Base-by-base conservation (phyloP, 495 filamentous ascomycete genomes). In the Penicillium mononematosum region DNA sequence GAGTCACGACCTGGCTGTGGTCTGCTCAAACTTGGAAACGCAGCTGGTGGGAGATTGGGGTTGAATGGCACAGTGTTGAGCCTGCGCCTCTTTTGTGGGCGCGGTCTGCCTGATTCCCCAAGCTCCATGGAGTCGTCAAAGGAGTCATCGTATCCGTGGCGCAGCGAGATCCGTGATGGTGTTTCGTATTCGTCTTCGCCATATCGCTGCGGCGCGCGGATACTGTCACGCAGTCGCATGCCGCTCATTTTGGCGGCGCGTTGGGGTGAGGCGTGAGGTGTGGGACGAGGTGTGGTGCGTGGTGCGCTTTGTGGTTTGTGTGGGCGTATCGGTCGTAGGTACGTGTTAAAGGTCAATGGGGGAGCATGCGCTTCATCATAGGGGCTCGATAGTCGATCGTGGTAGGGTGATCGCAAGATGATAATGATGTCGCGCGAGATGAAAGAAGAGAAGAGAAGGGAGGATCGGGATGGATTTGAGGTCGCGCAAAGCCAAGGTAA, bases 41-140 rank as follows among this genome's bases (percentile, higher is more conserved):
- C 74, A 16, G 76, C 76, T 41, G 74, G 72, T 27, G 70, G 70
- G 3, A 74, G 60, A 53, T 71, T 64, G 2, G 79, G 77, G 56
- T 79, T 59, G 42, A 70, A 79, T 14, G 50, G 50, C n/a, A 70
- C 66, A 29, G 68, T 61, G 32, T 50, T 47, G 27, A 31, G 4
- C 11, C 7, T 55, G 31, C 31, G 42, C 43, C 16, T 46, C 43
- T 46, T 46, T 10, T 22, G 41, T 17, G 52, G 16, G 19, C 52
- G 52, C 16, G 42, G 32, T 29, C 31, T 36, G 16, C 42, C 31
- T 32, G 43, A 39, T 3, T 45, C 43, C 4, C 32, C 22, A 17
- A 38, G 43, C 32, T 55, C 52, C 7, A 46, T 3, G 8, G 20
- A 27, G n/a, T 55, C 43, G 7, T 54, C 51, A 11, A 20, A 16